Base-by-base conservation (phyloP, 345 rosid genomes). In the Boechera retrofracta region DNA sequence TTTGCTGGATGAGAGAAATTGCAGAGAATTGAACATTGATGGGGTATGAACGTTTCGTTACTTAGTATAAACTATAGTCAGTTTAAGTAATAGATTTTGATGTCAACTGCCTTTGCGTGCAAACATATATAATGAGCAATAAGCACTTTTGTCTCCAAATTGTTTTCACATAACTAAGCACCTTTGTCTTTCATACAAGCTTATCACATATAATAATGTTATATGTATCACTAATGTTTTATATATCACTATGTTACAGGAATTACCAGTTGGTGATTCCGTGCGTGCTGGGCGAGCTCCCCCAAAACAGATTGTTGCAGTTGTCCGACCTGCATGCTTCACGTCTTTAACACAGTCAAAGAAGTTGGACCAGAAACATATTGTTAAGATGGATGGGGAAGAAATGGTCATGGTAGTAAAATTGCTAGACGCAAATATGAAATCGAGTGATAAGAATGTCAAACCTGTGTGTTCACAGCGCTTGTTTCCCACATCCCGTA, bases 251-350 rank as follows among this genome's bases (percentile, higher is more conserved):
- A 64, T 81, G 36, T 81, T 71, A 69, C 81, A 91, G 97, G 88
- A 44, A 49, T 77, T 91, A 67, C 92, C 91, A 10, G 39, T 54
- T 44, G 55, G 53, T 71, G 74, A 31, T 16, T 39, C 76, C 26
- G 74, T 87, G 45, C 61, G n/a, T 69, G 92, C 87, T 83, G 91
- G 90, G 45, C 67, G 55, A 52, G 61, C 59, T 64, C 85, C 86
- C 60, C 94, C 93, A 1, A 10, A 26, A 26, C 80, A 83, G 65
- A 85, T 91, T 58, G 86, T 89, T 35, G 97, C 94, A 9, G 93
- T 88, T 73, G 59, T 89, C 79, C 90, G 91, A 41, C 93, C 93
- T 35, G 82, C 78, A 18, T 76, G 75, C 81, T 86, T 83, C 36
- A 41, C 41, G 61, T 76, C 83, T 45, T 68, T 84, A 24, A 65